Percentiles rank a stretch among this genome's conserved stretches.
Conservation (phyloP, 768 basidiomycete species). For the Boletus sp. region DNA sequence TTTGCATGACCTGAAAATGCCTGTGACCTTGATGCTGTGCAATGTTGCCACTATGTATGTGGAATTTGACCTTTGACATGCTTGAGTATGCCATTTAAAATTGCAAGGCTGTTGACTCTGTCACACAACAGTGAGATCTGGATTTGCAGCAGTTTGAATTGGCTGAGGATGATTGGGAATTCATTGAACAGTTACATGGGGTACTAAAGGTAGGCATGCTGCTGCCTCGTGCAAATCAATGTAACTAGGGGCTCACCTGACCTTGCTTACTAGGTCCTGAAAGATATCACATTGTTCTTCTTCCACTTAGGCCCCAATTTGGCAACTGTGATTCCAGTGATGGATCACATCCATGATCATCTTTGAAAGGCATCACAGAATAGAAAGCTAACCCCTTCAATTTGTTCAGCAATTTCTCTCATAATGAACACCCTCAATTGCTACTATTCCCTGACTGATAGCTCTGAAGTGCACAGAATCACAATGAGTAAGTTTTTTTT, state of each 20-base stretch:
- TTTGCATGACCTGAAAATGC: not conserved
- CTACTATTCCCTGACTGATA: not conserved
- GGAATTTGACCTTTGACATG: conserved; percentile 19
- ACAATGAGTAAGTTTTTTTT: no score
- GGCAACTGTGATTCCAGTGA: not conserved
- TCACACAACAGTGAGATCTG: not conserved
- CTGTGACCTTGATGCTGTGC: conserved; percentile 7
- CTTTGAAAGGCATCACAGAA: not conserved
- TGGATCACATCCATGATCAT: not conserved
- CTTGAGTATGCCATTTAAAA: not conserved
- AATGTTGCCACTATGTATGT: conserved; percentile 27
- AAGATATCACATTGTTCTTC: no score
- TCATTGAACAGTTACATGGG: conserved; percentile 8
- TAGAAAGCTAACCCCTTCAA: not conserved
- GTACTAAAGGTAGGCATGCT: not conserved
- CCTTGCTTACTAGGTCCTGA: not conserved
- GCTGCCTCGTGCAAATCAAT: no score
- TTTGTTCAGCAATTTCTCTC: not conserved
- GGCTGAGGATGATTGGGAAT: conserved; percentile 10
- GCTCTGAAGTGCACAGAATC: not conserved
- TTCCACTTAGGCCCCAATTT: no score
- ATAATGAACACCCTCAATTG: not conserved
- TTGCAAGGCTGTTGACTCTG: not conserved
- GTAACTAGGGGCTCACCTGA: not conserved
- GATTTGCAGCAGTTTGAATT: conserved; percentile 17